Conservation (phyloP, 2,329 filamentous ascomycete species). For the Neofusicoccum laricinum region DNA sequence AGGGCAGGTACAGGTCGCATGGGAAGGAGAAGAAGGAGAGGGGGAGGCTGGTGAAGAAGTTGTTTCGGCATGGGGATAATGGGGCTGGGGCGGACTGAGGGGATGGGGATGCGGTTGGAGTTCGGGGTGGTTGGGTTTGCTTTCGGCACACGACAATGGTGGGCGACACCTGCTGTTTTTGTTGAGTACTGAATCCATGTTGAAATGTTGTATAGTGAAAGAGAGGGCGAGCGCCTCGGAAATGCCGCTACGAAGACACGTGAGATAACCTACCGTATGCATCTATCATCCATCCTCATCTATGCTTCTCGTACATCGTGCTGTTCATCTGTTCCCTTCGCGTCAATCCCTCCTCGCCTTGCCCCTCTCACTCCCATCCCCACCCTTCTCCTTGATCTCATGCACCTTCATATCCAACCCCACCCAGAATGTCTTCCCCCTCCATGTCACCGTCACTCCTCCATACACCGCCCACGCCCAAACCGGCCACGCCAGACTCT, state of each 20-base stretch:
- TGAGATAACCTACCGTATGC: background rate
- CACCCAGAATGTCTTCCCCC: slow-evolving; percentile 78
- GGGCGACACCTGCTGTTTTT: too few species aligned
- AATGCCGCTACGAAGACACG: too few species aligned
- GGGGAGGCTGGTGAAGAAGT: background rate
- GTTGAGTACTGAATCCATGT: too few species aligned
- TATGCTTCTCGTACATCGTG: background rate
- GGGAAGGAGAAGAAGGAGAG: background rate
- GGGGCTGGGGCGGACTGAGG: background rate
- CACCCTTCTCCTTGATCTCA: slow-evolving; percentile 42
- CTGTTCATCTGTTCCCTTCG: background rate
- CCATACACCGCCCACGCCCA: slow-evolving; percentile 88
- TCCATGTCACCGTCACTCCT: slow-evolving; percentile 84
- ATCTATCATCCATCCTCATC: background rate
- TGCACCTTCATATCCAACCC: slow-evolving; percentile 79
- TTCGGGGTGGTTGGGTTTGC: too few species aligned
- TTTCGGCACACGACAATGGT: too few species aligned
- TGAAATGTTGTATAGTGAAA: too few species aligned
- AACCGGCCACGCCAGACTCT: slow-evolving; percentile 78
- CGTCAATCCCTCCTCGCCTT: slow-evolving; percentile 3
- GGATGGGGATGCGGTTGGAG: background rate
- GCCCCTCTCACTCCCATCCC: background rate
- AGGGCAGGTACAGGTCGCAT: background rate
- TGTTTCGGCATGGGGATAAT: background rate
- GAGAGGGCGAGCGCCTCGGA: too few species aligned